Evolutionary conservation across 805 yeast genomes (phyloP).

Genomic region (Suhomyces sp.): DNA sequence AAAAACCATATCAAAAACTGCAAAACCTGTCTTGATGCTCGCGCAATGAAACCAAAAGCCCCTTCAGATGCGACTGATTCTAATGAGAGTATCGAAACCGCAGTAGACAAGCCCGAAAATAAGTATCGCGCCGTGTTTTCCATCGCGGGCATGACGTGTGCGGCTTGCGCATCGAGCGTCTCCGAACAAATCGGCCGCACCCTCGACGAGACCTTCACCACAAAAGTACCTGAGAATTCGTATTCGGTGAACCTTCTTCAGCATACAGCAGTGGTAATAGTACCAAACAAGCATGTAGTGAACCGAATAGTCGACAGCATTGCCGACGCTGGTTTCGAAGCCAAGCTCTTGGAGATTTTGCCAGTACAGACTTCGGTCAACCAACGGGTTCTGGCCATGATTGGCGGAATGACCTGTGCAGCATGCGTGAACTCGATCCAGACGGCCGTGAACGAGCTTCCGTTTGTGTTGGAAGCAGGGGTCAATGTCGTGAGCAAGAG

Average conservation of each 20-base stretch:
- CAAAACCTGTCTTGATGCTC: conserved; percentile 31
- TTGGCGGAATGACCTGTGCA: conserved; percentile 76
- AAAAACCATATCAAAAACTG: conserved; percentile 43
- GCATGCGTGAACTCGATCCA: conserved; percentile 62
- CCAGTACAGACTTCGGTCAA: conserved; percentile 52
- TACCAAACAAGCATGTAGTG: conserved; percentile 49
- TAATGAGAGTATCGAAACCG: conserved; percentile 22
- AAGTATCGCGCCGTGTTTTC: conserved; percentile 50
- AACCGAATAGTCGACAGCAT: conserved; percentile 28
- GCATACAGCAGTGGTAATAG: conserved; percentile 51
- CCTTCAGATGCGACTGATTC: neutral
- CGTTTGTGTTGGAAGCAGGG: conserved; percentile 51
- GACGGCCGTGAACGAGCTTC: conserved; percentile 43
- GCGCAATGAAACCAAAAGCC: neutral
- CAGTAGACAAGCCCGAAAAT: conserved; percentile 19
- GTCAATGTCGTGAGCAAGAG: conserved; percentile 59
- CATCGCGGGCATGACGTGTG: conserved; percentile 46
- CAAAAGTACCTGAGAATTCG: conserved; percentile 19
- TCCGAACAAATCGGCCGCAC: conserved; percentile 8
- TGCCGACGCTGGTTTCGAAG: conserved; percentile 38
- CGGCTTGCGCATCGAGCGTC: conserved; percentile 36
- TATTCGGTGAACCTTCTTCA: conserved; percentile 51
- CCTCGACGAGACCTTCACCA: neutral
- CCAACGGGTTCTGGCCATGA: conserved; percentile 54
- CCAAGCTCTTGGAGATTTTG: conserved; percentile 53